Conservation (phyloP, 2,329 filamentous ascomycete genomes). For the Reticulascus tulasneorum region DNA sequence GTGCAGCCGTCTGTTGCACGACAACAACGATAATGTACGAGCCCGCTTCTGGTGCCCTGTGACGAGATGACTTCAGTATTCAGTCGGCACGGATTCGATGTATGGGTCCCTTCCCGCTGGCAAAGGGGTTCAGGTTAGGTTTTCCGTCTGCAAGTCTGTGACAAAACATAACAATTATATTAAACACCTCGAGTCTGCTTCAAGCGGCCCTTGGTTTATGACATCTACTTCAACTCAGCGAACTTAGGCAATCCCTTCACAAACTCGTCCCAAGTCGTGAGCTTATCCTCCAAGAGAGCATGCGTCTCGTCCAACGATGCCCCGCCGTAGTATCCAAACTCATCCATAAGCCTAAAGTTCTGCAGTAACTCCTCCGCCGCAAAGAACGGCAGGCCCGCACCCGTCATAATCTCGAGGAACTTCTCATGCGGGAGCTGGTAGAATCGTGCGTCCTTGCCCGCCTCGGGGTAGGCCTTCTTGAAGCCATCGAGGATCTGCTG, state of each 20-base stretch:
- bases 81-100: too few relatives aligned
- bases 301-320: slow-evolving; percentile 27
- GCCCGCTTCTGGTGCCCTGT: too few relatives aligned
- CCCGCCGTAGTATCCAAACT: slow-evolving; percentile 36
- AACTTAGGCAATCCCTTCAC: slow-evolving; percentile 29
- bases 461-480: slow-evolving; percentile 25
- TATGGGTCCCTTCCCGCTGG: too few relatives aligned
- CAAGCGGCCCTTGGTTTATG: too few relatives aligned
- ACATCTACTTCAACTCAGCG: slow-evolving; percentile 32
- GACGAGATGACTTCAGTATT: too few relatives aligned
- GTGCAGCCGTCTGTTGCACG: too few relatives aligned
- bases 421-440: slow-evolving; percentile 26
- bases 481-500: slow-evolving; percentile 24
- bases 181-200: too few relatives aligned
- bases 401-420: slow-evolving; percentile 30
- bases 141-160: too few relatives aligned
- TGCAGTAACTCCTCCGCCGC: slow-evolving; percentile 35
- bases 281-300: slow-evolving; percentile 28
- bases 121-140: too few relatives aligned
- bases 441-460: slow-evolving; percentile 27
- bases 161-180: too few relatives aligned
- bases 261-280: slow-evolving; percentile 34
- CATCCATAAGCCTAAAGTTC: slow-evolving; percentile 37
- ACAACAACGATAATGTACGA: too few relatives aligned
- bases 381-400: slow-evolving; percentile 13